phyloP scores from a whole-genome alignment of 495 filamentous ascomycete genomes.

The Penicillium paxilli region DNA sequence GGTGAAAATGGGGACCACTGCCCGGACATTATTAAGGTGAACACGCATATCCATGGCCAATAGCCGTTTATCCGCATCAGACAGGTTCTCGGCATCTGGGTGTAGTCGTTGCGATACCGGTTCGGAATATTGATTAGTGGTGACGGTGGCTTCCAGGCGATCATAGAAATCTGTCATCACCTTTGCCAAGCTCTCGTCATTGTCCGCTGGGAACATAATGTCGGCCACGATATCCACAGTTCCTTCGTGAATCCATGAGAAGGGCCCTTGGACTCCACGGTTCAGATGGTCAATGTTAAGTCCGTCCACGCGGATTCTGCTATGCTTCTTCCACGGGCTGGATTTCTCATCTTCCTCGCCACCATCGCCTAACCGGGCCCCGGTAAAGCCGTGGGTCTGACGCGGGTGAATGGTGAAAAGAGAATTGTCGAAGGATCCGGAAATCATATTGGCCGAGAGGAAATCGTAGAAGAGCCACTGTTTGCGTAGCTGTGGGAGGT shows the following conservation, averaged over 20 bases:
- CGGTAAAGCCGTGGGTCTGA: constrained; percentile 73
- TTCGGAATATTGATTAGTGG: constrained; percentile 58
- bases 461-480: constrained; percentile 99
- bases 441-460: constrained; percentile 91
- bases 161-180: constrained; percentile 95
- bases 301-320: constrained; percentile 84
- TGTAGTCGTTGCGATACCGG: constrained; percentile 9
- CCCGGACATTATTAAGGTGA: constrained; percentile 88
- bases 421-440: constrained; percentile 91
- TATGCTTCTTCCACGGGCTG: constrained; percentile 87
- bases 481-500: constrained; percentile 87
- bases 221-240: constrained; percentile 97
- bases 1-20: constrained; percentile 88
- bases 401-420: constrained; percentile 96
- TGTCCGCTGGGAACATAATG: constrained; percentile 85
- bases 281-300: constrained; percentile 96
- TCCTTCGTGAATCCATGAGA: constrained; percentile 96
- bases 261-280: constrained; percentile 87
- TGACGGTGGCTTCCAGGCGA: constrained; percentile 87
- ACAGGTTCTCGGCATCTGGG: constrained; percentile 14
- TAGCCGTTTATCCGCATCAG: constrained; percentile 61
- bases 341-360: constrained; percentile 51
- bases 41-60: constrained; percentile 87
- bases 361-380: constrained; percentile 52
- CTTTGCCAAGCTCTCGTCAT: constrained; percentile 83